Evolutionary conservation across 257 asterid genomes (phyloP).

Genomic region (Verbascum thapsus): DNA sequence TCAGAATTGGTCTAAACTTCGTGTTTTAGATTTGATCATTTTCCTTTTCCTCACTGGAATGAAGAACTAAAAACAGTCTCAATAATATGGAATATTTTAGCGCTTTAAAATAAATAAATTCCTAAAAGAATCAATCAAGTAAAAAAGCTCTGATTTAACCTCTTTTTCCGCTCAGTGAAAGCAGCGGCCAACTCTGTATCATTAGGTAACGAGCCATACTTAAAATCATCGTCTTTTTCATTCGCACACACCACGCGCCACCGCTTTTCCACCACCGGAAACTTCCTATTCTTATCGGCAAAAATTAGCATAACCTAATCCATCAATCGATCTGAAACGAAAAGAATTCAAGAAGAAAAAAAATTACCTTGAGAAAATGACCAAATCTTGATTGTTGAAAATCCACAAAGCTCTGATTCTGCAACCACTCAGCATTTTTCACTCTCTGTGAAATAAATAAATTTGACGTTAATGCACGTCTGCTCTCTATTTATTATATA

Average conservation of each 20-base stretch:
- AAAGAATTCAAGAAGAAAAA: neutral
- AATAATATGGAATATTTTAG: no score
- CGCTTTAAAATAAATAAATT: neutral
- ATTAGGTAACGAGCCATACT: conserved; percentile 40
- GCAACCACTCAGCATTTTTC: conserved; percentile 80
- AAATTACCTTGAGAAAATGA: conserved; percentile 77
- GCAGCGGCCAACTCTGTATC: conserved; percentile 80
- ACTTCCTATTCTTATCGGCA: conserved; percentile 50
- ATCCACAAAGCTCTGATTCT: conserved; percentile 93
- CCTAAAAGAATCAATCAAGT: neutral
- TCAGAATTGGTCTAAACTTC: no score
- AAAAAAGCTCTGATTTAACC: conserved; percentile 42
- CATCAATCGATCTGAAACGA: conserved; percentile 25
- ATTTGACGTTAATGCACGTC: no score
- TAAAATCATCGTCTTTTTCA: conserved; percentile 42
- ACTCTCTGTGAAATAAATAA: no score
- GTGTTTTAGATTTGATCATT: no score
- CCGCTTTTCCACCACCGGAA: conserved; percentile 93
- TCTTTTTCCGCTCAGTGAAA: conserved; percentile 69
- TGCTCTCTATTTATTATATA: no score
- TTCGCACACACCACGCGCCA: conserved; percentile 73
- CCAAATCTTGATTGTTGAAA: conserved; percentile 74
- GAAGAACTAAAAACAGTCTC: no score
- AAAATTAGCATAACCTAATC: conserved; percentile 11
- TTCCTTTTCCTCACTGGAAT: no score